These are phyloP conservation scores for Plenodomus lindquistii DNA, from an alignment of 2,329 filamentous ascomycete species.

Conservation along the genomic window DNA sequence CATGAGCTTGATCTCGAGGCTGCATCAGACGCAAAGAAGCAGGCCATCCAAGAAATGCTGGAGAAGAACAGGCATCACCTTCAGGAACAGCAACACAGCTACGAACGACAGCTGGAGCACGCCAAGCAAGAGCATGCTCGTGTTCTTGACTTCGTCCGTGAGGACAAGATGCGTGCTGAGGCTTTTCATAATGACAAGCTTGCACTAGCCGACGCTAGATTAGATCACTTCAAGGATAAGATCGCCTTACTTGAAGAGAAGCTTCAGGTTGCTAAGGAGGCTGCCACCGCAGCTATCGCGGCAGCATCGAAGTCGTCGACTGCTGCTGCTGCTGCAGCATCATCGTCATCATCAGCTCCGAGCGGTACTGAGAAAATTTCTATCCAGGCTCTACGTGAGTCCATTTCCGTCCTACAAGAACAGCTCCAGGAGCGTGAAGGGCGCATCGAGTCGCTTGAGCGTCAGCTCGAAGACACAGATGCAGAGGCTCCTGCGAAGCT, in stretches of 20 bases:
- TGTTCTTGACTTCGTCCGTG: constrained; percentile 70
- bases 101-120: constrained; percentile 42
- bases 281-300: constrained; percentile 81
- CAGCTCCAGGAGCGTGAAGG: constrained; percentile 93
- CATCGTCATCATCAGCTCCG: constrained; percentile 31
- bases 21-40: constrained; percentile 69
- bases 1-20: constrained; percentile 86
- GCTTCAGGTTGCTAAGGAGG: constrained; percentile 85
- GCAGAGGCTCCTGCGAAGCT: constrained; percentile 80
- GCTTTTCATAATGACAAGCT: constrained; percentile 80
- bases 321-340: too few species aligned
- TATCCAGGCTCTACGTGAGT: constrained; percentile 90
- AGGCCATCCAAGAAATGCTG: constrained; percentile 58
- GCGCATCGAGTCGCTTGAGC: constrained; percentile 84
- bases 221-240: constrained; percentile 83
- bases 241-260: constrained; percentile 86
- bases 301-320: constrained; percentile 59
- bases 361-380: constrained; percentile 81
- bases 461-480: constrained; percentile 68
- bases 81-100: constrained; percentile 54
- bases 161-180: constrained; percentile 82
- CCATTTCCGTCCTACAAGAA: constrained; percentile 93
- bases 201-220: constrained; percentile 79
- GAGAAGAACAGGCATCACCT: constrained; percentile 59
- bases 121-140: constrained; percentile 62